These are phyloP conservation scores for Rhizoctonia solani DNA, from an alignment of 1,284 basidiomycete species.

Conservation along the genomic window DNA sequence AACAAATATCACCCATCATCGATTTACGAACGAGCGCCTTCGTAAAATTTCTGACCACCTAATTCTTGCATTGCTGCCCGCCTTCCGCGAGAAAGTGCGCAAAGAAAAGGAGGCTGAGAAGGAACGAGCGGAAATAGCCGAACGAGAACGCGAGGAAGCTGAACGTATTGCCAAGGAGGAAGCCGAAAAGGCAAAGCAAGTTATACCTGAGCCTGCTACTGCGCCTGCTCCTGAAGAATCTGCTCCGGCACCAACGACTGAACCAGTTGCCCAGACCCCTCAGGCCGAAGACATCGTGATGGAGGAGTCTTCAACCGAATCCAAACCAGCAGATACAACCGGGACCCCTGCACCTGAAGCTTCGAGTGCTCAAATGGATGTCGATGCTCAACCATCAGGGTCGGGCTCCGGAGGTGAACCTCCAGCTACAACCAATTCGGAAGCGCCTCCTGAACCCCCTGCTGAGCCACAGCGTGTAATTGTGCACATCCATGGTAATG, in stretches of 20 bases:
- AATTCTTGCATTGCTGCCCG: slow-evolving; percentile 78
- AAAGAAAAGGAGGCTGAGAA: slow-evolving; percentile 44
- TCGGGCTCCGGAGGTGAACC: slow-evolving; percentile 40
- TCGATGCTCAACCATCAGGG: slow-evolving; percentile 27
- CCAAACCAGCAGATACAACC: not conserved
- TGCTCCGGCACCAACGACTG: slow-evolving; percentile 36
- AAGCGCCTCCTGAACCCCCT: slow-evolving; percentile 9
- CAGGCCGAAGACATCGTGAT: slow-evolving; percentile 32
- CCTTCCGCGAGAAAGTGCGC: slow-evolving; percentile 63
- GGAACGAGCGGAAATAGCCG: slow-evolving; percentile 46
- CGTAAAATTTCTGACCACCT: slow-evolving; percentile 74
- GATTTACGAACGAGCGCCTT: slow-evolving; percentile 69
- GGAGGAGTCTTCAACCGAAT: slow-evolving; percentile 11
- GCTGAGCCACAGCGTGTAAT: slow-evolving; percentile 62
- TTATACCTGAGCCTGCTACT: slow-evolving; percentile 38
- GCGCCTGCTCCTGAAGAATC: slow-evolving; percentile 42
- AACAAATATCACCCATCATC: slow-evolving; percentile 77
- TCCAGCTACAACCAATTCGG: slow-evolving; percentile 39
- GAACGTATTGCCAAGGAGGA: slow-evolving; percentile 40
- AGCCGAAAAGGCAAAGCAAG: slow-evolving; percentile 44
- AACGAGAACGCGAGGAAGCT: slow-evolving; percentile 40
- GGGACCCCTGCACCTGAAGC: slow-evolving; percentile 18
- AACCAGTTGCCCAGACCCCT: slow-evolving; percentile 39
- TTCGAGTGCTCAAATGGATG: slow-evolving; percentile 27
- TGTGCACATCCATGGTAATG: slow-evolving; percentile 86